Evolutionary conservation across 345 rosid species (phyloP).

Genomic region (Nephelium lappaceum): DNA sequence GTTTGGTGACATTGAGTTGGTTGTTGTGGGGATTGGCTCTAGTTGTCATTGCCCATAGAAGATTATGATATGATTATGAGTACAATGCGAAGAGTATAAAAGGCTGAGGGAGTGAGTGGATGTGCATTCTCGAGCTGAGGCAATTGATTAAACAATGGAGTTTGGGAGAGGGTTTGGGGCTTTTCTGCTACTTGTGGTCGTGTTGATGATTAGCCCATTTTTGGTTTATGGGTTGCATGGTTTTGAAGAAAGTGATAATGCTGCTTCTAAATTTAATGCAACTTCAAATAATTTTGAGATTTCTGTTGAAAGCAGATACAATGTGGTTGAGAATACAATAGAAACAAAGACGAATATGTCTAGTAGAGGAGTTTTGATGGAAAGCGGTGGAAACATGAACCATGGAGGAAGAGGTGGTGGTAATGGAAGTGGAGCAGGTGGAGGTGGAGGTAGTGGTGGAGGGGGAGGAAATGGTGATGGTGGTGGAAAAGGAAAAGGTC

Average conservation of each 20-base stretch:
- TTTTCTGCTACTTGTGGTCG: conserved; percentile 22
- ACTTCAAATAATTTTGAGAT: conserved; percentile 10
- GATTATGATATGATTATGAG: not conserved
- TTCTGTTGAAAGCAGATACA: not conserved
- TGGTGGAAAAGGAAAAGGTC: not conserved
- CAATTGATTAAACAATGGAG: conserved; percentile 18
- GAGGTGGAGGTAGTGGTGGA: not conserved
- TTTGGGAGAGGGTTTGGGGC: conserved; percentile 23
- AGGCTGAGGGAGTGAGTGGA: not conserved
- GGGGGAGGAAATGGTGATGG: not conserved
- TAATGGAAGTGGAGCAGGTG: conserved; percentile 24
- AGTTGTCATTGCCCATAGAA: conserved; percentile 7
- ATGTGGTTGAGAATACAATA: conserved; percentile 12
- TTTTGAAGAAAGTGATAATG: conserved; percentile 27
- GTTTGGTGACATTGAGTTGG: conserved; percentile 18
- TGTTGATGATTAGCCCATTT: conserved; percentile 27
- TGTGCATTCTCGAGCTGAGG: conserved; percentile 13
- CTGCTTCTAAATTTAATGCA: conserved; percentile 18
- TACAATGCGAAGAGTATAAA: conserved; percentile 24
- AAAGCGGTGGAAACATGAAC: conserved; percentile 19
- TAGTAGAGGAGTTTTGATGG: not conserved
- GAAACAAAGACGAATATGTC: conserved; percentile 26
- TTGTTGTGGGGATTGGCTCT: conserved; percentile 33
- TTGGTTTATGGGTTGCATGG: conserved; percentile 39
- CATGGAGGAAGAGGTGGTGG: conserved; percentile 26